phyloP scores from a whole-genome alignment of 345 rosid species.

The Eucalyptus regnans region DNA sequence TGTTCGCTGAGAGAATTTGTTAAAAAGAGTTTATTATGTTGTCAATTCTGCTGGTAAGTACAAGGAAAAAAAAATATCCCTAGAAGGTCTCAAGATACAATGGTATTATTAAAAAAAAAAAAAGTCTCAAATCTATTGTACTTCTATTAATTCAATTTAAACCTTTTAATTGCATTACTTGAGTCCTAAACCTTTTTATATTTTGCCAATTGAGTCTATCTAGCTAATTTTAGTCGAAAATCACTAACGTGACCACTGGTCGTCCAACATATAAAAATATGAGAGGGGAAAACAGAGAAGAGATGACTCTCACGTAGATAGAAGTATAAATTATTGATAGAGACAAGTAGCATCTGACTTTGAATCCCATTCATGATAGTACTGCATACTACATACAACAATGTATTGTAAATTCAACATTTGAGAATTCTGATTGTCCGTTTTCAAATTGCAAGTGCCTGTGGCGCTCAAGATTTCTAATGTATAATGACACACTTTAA shows the following conservation, averaged over 20 bases:
- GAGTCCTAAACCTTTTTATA: no score
- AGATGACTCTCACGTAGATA: background rate
- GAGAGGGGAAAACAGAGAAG: accelerated
- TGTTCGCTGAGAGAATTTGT: background rate
- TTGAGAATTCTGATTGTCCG: accelerated
- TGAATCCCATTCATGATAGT: background rate
- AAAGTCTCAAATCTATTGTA: no score
- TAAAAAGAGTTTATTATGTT: background rate
- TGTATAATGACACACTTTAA: background rate
- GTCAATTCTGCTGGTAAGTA: background rate
- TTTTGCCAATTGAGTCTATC: accelerated
- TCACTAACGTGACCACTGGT: accelerated
- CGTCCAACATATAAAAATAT: no score
- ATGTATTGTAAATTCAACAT: background rate
- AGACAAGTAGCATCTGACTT: background rate
- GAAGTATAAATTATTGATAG: background rate
- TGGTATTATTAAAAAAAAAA: no score
- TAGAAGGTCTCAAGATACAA: background rate
- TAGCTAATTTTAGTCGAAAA: accelerated
- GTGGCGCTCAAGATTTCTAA: background rate
- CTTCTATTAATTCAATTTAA: no score
- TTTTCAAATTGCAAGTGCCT: background rate
- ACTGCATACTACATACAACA: background rate
- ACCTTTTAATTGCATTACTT: no score
- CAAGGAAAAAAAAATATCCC: background rate